Conservation (phyloP, 177 flowering plant genomes). For the Tripterygium wilfordii region DNA sequence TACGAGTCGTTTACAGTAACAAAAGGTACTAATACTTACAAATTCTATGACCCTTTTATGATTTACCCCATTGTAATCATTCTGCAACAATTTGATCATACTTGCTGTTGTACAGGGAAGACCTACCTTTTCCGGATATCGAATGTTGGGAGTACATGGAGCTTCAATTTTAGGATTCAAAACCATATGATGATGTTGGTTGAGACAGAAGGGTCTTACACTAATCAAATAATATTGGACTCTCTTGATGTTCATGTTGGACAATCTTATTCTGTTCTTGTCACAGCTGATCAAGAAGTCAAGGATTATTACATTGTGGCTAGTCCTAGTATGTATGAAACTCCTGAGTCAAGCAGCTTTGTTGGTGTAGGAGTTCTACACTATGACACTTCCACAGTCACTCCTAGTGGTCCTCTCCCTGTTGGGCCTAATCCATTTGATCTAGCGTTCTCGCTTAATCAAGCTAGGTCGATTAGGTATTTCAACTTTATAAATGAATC, state of each 20-base stretch:
- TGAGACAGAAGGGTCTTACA: slow-evolving; percentile 70
- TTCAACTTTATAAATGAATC: background rate
- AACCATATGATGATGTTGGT: slow-evolving; percentile 56
- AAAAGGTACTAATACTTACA: slow-evolving; percentile 17
- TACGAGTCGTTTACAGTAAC: slow-evolving; percentile 25
- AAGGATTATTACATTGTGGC: slow-evolving; percentile 57
- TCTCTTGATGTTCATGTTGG: slow-evolving; percentile 71
- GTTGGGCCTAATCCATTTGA: slow-evolving; percentile 46
- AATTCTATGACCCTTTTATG: too few species aligned
- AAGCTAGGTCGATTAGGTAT: slow-evolving; percentile 60
- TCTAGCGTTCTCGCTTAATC: slow-evolving; percentile 36
- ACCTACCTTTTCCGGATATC: slow-evolving; percentile 56
- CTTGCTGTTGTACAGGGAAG: slow-evolving; percentile 50
- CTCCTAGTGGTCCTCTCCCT: slow-evolving; percentile 21
- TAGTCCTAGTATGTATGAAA: slow-evolving; percentile 33
- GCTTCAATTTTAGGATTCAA: slow-evolving; percentile 56
- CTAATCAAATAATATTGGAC: slow-evolving; percentile 39
- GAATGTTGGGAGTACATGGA: slow-evolving; percentile 41
- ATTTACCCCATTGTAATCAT: too few species aligned
- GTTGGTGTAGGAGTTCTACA: slow-evolving; percentile 34
- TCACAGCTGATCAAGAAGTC: slow-evolving; percentile 39
- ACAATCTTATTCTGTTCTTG: slow-evolving; percentile 63
- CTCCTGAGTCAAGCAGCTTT: background rate
- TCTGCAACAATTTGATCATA: too few species aligned
- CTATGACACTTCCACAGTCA: slow-evolving; percentile 29